Evolutionary conservation across 768 basidiomycete genomes (phyloP), one percentile per base, ranked within the genome.

Genomic region (Pleurotus sapidus): DNA sequence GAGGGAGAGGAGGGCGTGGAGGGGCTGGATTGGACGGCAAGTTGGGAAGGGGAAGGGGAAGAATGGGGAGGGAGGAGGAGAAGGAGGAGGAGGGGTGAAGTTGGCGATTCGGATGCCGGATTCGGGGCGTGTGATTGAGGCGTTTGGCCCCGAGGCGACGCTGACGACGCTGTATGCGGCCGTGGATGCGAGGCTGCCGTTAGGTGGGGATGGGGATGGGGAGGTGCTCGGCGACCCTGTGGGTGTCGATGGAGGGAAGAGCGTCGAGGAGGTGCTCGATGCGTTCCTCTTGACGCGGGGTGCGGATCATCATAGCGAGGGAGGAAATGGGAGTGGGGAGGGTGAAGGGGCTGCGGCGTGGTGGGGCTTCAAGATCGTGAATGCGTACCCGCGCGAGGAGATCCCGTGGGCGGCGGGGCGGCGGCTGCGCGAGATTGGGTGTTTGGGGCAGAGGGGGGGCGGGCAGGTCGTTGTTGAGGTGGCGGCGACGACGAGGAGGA

Each of bases 331-430:
- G 27, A 67, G 76, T 30, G 30, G 11, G 77, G 80, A 20, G 24
- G 48, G 34, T 9, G 55, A 5, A 6, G 24, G 54, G 6, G 48
- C 58, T 37, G 58, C 72, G 8, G 72, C 71, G 24, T 91, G 86
- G 79, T 93, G 89, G 86, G 84, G 83, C 6, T 95, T 95, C 76
- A 78, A 75, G 59, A 73, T 95, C 25, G 74, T 73, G 2, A 78
- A 80, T 2, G 79, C 89, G 8, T 95, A 91, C 64, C 93, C 93
- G 3, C 74, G 88, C 53, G 73, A 72, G 43, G 84, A 84, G 68
- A 79, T 90, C 54, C 74, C 74, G 11, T 91, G 86, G 79, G 56
- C 61, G 43, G 38, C 68, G 0, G 70, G 67, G 23, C 59, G 64
- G 18, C 73, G 63, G 42, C 71, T 91, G 5, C 71, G 66, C 5